Conservation (phyloP, 495 filamentous ascomycete genomes). For the Penicillium paradoxum region DNA sequence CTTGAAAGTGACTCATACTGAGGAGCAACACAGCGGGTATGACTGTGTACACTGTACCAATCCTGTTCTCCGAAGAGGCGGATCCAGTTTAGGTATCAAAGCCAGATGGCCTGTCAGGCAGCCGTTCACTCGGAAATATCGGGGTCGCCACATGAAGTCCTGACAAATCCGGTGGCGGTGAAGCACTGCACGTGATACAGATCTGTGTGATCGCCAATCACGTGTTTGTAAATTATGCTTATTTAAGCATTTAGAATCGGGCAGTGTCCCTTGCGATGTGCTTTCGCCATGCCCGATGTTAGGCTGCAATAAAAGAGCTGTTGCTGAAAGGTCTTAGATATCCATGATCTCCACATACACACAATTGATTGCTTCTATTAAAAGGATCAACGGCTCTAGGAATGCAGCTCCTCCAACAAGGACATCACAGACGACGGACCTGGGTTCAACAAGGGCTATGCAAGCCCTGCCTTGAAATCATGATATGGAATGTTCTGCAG, state of each 20-base stretch:
- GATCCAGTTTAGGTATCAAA: constrained; percentile 7
- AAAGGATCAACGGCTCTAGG: background rate
- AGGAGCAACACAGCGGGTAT: background rate
- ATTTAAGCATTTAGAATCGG: background rate
- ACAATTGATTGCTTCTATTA: background rate
- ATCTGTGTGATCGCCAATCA: background rate
- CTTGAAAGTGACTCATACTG: constrained; percentile 7
- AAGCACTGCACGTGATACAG: background rate
- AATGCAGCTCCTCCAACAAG: background rate
- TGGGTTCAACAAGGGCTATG: background rate
- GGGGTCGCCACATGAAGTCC: background rate
- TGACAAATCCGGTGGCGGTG: constrained; percentile 9
- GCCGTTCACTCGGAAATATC: background rate
- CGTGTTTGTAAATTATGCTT: background rate
- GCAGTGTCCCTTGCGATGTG: constrained; percentile 3
- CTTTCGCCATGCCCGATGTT: constrained; percentile 5
- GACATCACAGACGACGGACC: background rate
- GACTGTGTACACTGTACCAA: constrained; percentile 1
- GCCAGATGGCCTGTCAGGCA: constrained; percentile 6
- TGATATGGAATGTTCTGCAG: background rate
- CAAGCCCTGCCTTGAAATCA: background rate
- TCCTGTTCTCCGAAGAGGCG: background rate
- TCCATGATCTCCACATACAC: background rate
- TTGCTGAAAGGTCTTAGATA: background rate
- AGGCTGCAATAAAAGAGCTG: constrained; percentile 1